Base-by-base conservation (phyloP, 257 asterid species). In the Echites panduratus region DNA sequence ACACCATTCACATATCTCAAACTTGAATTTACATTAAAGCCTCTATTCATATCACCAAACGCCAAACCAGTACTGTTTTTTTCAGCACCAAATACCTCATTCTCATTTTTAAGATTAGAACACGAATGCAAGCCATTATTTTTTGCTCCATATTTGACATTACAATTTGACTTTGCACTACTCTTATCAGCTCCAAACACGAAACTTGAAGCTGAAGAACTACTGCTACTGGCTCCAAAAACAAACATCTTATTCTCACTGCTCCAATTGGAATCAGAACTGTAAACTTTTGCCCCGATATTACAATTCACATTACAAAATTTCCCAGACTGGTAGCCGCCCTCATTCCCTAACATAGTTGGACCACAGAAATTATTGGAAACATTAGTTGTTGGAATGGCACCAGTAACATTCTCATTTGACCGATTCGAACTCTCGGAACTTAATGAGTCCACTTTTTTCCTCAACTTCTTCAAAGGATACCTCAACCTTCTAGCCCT, bases 41-140 rank as follows among this genome's bases (percentile, higher is more conserved):
- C 38, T 48, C 49, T 73, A 78, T 74, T 81, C 57, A 58, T 58
- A 71, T 80, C 82, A 72, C 81, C 84, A 62, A 79, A 84, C 68
- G 76, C 78, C 70, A 69, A 82, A 41, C 58, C 54, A 26, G 13
- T 62, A 74, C 81, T 52, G 73, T 73, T 72, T 50, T 74, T 74
- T 56, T 43, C 68, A 68, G 77, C 78, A 49, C 82, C 76, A 77
- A 73, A 80, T 62, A 57, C 77, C 76, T 65, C 68, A 27, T 53
- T 49, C 4, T 73, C 67, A 74, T 69, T 68, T 38, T 68, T 66
- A 5, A 52, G 48, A 68, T 70, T 75, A 7, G 12, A 41, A 78
- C 68, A 24, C 11, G 57, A 75, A 7, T 66, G 70, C 20, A 72
- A 74, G 75, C 73, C 45, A 70, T 58, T 70, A 35, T 75, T 35